Percentiles rank a stretch among this genome's conserved stretches.
phyloP scores from a whole-genome alignment of 202 grass and related monocot species.

The Setaria viridis region DNA sequence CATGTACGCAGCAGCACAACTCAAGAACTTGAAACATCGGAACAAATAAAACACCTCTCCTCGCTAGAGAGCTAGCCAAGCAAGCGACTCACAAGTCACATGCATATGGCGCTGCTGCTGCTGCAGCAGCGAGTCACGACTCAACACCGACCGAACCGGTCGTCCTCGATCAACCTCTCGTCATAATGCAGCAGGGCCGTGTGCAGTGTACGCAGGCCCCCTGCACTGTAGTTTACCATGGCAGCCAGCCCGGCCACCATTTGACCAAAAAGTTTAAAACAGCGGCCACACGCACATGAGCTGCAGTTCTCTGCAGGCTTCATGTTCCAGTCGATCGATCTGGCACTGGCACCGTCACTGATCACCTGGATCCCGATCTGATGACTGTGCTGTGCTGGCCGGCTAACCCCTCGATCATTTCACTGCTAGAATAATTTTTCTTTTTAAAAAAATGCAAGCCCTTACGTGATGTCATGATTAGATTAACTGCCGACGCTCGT shows the following conservation, averaged over 20 bases:
- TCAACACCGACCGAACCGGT: background rate
- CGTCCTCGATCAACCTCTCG: background rate
- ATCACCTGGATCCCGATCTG: conserved; percentile 46
- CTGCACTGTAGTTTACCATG: conserved; percentile 41
- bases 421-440: background rate
- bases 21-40: background rate
- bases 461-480: background rate
- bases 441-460: background rate
- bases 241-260: conserved; percentile 29
- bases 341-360: background rate
- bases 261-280: conserved; percentile 46
- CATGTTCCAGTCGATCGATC: conserved; percentile 25
- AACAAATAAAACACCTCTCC: background rate
- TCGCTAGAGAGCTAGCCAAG: background rate
- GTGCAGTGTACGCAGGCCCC: conserved; percentile 1
- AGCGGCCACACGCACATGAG: conserved; percentile 34
- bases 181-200: background rate
- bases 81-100: background rate
- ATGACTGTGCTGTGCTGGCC: background rate
- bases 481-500: background rate
- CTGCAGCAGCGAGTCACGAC: background rate
- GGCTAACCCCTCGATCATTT: background rate
- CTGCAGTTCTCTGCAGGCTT: background rate
- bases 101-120: background rate
- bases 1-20: background rate